phyloP scores from a whole-genome alignment of 2,329 filamentous ascomycete genomes.

The Nemania sp. region DNA sequence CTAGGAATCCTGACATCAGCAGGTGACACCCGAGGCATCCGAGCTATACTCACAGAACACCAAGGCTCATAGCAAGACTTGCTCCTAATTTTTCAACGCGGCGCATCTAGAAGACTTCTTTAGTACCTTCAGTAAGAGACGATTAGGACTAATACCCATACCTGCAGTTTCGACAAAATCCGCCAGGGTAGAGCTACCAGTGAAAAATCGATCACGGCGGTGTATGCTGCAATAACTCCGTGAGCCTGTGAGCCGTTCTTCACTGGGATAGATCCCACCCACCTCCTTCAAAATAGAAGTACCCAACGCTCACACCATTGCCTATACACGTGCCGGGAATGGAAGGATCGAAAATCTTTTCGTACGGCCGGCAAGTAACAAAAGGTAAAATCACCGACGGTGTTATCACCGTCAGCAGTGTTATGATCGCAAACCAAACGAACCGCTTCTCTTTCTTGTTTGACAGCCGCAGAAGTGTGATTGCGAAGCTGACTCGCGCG shows the following conservation, averaged over 20 bases:
- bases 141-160: neutral
- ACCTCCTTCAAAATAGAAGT: slow-evolving; percentile 11
- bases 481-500: slow-evolving; percentile 16
- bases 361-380: slow-evolving; percentile 15
- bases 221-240: slow-evolving; percentile 4
- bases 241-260: neutral
- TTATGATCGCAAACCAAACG: slow-evolving; percentile 6
- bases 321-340: slow-evolving; percentile 17
- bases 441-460: neutral
- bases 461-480: slow-evolving; percentile 8
- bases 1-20: slow-evolving; percentile 15
- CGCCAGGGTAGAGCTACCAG: slow-evolving; percentile 20
- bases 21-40: neutral
- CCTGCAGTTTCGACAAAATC: slow-evolving; percentile 20
- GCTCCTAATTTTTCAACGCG: slow-evolving; percentile 23
- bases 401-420: slow-evolving; percentile 11
- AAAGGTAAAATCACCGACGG: slow-evolving; percentile 19
- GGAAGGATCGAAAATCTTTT: slow-evolving; percentile 16
- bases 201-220: slow-evolving; percentile 18
- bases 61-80: slow-evolving; percentile 22
- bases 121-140: neutral
- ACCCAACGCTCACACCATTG: slow-evolving; percentile 1
- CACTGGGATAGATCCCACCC: neutral
- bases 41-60: slow-evolving; percentile 15
- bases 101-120: slow-evolving; percentile 13